Conservation (phyloP, 2,329 filamentous ascomycete species). For the Hymenoscyphus occultus region DNA sequence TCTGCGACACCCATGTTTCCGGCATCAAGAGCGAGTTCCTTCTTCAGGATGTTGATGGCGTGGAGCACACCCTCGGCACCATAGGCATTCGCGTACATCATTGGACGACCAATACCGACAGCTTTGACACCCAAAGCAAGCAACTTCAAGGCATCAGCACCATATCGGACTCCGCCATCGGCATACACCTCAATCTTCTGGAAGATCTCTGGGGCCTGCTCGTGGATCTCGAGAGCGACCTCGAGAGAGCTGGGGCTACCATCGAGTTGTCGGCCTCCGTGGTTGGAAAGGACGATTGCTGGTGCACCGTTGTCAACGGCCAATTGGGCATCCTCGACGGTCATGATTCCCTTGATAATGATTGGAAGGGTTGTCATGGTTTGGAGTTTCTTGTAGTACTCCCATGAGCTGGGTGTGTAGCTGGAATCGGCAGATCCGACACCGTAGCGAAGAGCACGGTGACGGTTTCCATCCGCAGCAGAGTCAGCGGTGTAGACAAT, state of each 20-base stretch:
- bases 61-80: conserved; percentile 45
- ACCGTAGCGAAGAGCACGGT: conserved; percentile 23
- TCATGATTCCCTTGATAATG: conserved; percentile 46
- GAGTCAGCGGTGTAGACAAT: conserved; percentile 31
- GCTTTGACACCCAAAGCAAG: conserved; percentile 59
- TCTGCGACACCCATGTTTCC: conserved; percentile 7
- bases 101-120: conserved; percentile 54
- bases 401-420: conserved; percentile 29
- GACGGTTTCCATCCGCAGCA: conserved; percentile 24
- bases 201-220: conserved; percentile 28
- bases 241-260: conserved; percentile 57
- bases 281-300: conserved; percentile 37
- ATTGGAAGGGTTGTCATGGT: conserved; percentile 15
- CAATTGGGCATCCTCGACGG: conserved; percentile 58
- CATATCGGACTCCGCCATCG: conserved; percentile 56
- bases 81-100: conserved; percentile 52
- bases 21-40: conserved; percentile 25
- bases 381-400: conserved; percentile 40
- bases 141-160: conserved; percentile 58
- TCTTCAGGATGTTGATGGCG: conserved; percentile 48
- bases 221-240: conserved; percentile 54
- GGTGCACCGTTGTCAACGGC: conserved; percentile 55
- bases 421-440: conserved; percentile 19
- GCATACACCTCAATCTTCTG: conserved; percentile 50
- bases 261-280: conserved; percentile 58